Base-by-base conservation (phyloP, 1,284 basidiomycete genomes). In the Pyrrhoderma noxium region DNA sequence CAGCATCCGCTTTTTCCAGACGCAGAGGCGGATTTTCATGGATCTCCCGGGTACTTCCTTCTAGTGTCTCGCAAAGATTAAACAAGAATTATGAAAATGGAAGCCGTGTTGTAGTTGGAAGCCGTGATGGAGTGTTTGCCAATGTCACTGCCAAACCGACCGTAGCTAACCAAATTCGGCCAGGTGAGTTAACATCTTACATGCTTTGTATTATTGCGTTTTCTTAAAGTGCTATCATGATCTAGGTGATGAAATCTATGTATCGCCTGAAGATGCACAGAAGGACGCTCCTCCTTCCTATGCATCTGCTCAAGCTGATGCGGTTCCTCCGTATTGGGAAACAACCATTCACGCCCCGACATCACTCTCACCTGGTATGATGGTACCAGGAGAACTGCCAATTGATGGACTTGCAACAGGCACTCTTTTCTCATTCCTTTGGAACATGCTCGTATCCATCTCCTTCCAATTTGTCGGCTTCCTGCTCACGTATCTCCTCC, bases 381-480 rank as follows among this genome's bases (percentile, higher is more conserved):
- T 56, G 47, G 46, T 58, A 60, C 44, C 66, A 31, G 86, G 85
- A 41, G 85, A 87, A 59, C 77, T 89, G 68, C 77, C 88, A 57
- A 78, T 90, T 59, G 87, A 89, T 55, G 76, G 76, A 16, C 73
- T 90, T 23, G 81, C 86, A 35, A 88, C 93, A 5, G 86, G 85
- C 27, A 80, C 82, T 3, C 61, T 90, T 22, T 94, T 95, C 66
- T 86, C 85, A 8, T 94, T 95, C 72, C 76, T 88, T 14, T 94
- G 92, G 91, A 93, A 93, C 64, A 75, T 95, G 65, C 81, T 98
- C 54, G 86, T 99, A 53, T 93, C 90, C 44, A 81, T 93, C 59
- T 92, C 91, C 35, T 99, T 99, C 84, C 93, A 97, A 70, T 97
- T 98, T 63, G 85, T 98, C 59, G 94, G 93, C 43, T 96, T 96